phyloP scores from a whole-genome alignment of 208 protist genomes.

The Leptomonas pyrrhocoris region DNA sequence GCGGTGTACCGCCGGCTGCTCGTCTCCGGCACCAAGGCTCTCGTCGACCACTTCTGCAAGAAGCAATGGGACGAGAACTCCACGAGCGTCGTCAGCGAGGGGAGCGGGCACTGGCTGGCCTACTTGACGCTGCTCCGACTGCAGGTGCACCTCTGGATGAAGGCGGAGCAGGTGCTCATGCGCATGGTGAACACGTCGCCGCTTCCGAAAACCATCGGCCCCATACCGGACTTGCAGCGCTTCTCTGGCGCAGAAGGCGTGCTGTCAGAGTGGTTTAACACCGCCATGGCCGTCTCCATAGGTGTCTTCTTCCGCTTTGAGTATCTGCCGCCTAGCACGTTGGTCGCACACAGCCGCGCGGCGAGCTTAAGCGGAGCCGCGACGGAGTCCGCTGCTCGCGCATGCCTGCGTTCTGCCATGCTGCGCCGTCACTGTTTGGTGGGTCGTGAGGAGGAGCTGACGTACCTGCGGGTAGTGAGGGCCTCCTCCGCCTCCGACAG shows the following conservation, averaged over 20 bases:
- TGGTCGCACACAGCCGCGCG: conserved; percentile 22
- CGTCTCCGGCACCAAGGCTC: conserved; percentile 68
- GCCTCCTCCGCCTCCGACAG: not conserved
- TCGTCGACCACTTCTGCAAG: conserved; percentile 74
- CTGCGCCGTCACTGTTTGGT: conserved; percentile 43
- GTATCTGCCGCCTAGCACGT: conserved; percentile 21
- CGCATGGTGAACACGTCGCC: conserved; percentile 28
- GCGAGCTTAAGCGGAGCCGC: conserved; percentile 22
- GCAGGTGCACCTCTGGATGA: conserved; percentile 72
- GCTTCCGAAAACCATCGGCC: conserved; percentile 13
- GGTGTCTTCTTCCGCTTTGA: conserved; percentile 63
- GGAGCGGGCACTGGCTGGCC: conserved; percentile 46
- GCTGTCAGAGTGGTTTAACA: conserved; percentile 63
- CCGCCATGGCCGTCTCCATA: conserved; percentile 54
- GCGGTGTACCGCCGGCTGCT: conserved; percentile 70
- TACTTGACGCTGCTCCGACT: conserved; percentile 63
- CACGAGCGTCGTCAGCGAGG: conserved; percentile 17
- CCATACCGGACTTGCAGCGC: conserved; percentile 33
- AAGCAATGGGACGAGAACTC: conserved; percentile 29
- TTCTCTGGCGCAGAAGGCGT: conserved; percentile 62
- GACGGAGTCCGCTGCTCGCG: conserved; percentile 31
- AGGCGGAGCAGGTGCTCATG: conserved; percentile 65
- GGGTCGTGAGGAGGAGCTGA: conserved; percentile 43
- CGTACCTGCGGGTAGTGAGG: conserved; percentile 43
- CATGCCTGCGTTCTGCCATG: conserved; percentile 48